Percentiles rank a stretch among this genome's conserved stretches.
Conservation (phyloP, 345 rosid genomes). For the Eucalyptus fibrosa region DNA sequence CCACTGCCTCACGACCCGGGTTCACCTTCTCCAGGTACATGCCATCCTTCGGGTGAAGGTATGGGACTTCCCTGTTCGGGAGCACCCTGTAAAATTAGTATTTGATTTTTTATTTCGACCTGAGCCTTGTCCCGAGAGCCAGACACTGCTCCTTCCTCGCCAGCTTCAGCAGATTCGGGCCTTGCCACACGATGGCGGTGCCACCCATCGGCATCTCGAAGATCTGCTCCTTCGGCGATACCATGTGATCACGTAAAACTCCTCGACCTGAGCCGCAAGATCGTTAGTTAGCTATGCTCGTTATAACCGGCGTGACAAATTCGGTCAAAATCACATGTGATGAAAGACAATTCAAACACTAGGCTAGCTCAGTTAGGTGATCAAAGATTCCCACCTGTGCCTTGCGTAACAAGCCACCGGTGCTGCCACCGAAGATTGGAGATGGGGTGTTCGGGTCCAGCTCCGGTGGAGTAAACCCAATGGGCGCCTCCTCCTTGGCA, state of each 20-base stretch:
- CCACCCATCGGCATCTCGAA: conserved; percentile 92
- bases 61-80: conserved; percentile 67
- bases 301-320: background rate
- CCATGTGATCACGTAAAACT: conserved; percentile 92
- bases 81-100: conserved; percentile 90
- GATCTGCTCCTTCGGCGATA: conserved; percentile 76
- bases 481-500: conserved; percentile 45
- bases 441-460: conserved; percentile 85
- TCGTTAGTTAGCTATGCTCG: background rate
- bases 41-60: conserved; percentile 83
- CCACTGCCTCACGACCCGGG: conserved; percentile 69
- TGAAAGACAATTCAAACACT: background rate
- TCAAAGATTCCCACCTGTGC: conserved; percentile 34
- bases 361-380: background rate
- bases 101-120: conserved; percentile 89
- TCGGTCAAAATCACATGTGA: background rate
- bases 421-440: conserved; percentile 87
- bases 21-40: conserved; percentile 88
- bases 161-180: conserved; percentile 72
- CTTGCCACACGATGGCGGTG: conserved; percentile 79
- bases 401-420: conserved; percentile 66
- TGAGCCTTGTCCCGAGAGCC: conserved; percentile 70
- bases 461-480: conserved; percentile 77
- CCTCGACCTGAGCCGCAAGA: conserved; percentile 39
- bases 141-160: conserved; percentile 85